These are phyloP conservation scores for Geum urbanum DNA, from an alignment of 306 rosid species.

Conservation along the genomic window DNA sequence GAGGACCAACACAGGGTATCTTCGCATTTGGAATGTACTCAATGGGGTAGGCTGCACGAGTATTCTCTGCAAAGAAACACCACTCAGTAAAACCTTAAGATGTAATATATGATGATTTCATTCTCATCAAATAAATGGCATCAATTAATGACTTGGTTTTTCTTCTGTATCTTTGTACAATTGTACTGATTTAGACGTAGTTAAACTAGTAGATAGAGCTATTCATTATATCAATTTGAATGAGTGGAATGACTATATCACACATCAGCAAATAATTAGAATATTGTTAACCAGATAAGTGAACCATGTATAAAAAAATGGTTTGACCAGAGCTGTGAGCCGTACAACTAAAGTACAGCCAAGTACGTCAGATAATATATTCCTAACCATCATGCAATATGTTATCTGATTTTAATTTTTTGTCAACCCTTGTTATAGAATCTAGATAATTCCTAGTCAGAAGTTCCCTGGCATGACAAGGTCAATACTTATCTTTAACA, in stretches of 20 bases:
- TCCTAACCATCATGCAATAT: not conserved
- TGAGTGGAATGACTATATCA: not conserved
- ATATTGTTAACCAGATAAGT: not conserved
- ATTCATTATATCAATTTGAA: not conserved
- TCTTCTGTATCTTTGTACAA: not conserved
- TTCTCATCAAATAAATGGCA: not conserved
- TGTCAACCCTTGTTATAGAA: not conserved
- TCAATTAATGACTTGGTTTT: not conserved
- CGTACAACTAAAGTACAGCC: not conserved
- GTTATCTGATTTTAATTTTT: not conserved
- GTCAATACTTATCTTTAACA: not conserved
- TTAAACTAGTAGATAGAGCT: not conserved
- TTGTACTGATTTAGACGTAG: not conserved
- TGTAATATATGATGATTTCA: not conserved
- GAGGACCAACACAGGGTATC: constrained; percentile 88
- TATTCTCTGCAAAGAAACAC: constrained; percentile 52
- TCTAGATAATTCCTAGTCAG: not conserved
- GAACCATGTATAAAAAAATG: not conserved
- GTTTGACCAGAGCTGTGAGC: not conserved
- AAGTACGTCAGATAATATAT: not conserved
- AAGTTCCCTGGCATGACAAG: not conserved
- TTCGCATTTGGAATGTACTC: constrained; percentile 84
- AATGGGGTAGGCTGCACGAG: constrained; percentile 87
- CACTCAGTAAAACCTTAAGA: not conserved
- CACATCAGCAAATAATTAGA: not conserved